Evolutionary conservation across 2,329 filamentous ascomycete species (phyloP), one percentile per base, ranked within the genome.

Genomic region (Sporothrix schenckii): DNA sequence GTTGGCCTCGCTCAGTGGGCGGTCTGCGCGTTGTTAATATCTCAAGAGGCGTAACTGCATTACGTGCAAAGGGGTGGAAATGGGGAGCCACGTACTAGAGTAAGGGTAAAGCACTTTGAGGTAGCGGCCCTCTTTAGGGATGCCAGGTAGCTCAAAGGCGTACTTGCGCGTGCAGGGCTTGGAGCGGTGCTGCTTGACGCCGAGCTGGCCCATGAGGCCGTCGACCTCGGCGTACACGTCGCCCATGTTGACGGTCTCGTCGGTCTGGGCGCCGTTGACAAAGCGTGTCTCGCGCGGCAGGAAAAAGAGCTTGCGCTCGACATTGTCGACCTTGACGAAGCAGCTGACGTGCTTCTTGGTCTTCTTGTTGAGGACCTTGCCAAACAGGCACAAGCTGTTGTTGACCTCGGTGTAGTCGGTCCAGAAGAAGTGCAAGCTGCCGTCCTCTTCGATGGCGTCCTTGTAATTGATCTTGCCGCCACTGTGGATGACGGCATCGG

Each of bases 21-120:
- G 88, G 78, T 94, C 49, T 50, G 49, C 5, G n/a, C 16, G 49
- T 50, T 50, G 49, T 50, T 50, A 50, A 16, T 21, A 7, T 49
- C 14, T 49, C 19, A 19, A 0, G 16, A n/a, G 49, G 16, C 16
- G 44, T 3, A 50, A 50, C 41, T 4, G 9, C 34, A 34, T 7
- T 34, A 34, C 4, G 34, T 34, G 34, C 6, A 34, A 34, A 34
- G 34, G 7, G 7, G 34, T 34, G 6, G 34, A 34, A 49, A 16
- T 2, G 19, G 19, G 19, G 19, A n/a, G 9, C 16, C 19, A 50
- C 49, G 7, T 21, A 50, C 49, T 96, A 73, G 91, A 90, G 77
- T 99, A 99, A 4, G 94, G 92, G 77, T 99, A 99, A 27, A 98
- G 84, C n/a, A 97, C 85, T 80, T 99, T 98, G 74, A 99, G 84